These are phyloP conservation scores for Akanthomyces uredinophilus DNA, from an alignment of 2,329 filamentous ascomycete genomes.

Conservation along the genomic window DNA sequence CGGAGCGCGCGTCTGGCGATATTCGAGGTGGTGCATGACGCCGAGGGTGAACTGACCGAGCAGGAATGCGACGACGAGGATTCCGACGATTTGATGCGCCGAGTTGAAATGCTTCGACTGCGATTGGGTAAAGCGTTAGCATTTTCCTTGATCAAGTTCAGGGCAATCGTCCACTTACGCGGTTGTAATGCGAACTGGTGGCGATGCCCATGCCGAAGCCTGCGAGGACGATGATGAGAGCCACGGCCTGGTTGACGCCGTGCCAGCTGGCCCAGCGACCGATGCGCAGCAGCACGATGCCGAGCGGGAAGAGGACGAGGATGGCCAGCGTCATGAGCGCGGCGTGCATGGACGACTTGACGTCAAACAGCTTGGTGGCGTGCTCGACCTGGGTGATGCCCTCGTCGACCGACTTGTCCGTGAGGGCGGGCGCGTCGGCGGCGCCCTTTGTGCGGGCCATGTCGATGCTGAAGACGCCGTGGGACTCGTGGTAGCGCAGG, in stretches of 20 bases:
- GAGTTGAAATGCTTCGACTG: slow-evolving; percentile 49
- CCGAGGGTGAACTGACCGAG: slow-evolving; percentile 51
- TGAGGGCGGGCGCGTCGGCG: slow-evolving; percentile 37
- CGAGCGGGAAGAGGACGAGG: slow-evolving; percentile 51
- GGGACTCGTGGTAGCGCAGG: slow-evolving; percentile 48
- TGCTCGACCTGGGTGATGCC: slow-evolving; percentile 31
- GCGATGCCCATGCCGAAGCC: slow-evolving; percentile 50
- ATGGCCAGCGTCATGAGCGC: slow-evolving; percentile 53
- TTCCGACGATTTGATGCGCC: slow-evolving; percentile 55
- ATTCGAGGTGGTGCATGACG: slow-evolving; percentile 50
- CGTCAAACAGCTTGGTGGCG: slow-evolving; percentile 30
- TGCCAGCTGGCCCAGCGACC: slow-evolving; percentile 51
- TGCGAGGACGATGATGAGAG: slow-evolving; percentile 41
- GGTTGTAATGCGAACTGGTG: slow-evolving; percentile 47
- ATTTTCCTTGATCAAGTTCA: neutral
- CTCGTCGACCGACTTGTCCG: slow-evolving; percentile 28
- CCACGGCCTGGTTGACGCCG: slow-evolving; percentile 47
- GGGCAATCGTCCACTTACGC: slow-evolving; percentile 38
- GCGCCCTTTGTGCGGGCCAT: slow-evolving; percentile 45
- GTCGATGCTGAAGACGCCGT: slow-evolving; percentile 53
- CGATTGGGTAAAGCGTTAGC: slow-evolving; percentile 14
- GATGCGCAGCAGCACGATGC: slow-evolving; percentile 48
- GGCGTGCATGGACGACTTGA: slow-evolving; percentile 39
- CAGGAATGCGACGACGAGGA: slow-evolving; percentile 47
- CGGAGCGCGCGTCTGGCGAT: slow-evolving; percentile 42